Percentiles rank a stretch among this genome's conserved stretches.
These are phyloP conservation scores for Vararia minispora DNA, from an alignment of 768 basidiomycete genomes.

Conservation along the genomic window DNA sequence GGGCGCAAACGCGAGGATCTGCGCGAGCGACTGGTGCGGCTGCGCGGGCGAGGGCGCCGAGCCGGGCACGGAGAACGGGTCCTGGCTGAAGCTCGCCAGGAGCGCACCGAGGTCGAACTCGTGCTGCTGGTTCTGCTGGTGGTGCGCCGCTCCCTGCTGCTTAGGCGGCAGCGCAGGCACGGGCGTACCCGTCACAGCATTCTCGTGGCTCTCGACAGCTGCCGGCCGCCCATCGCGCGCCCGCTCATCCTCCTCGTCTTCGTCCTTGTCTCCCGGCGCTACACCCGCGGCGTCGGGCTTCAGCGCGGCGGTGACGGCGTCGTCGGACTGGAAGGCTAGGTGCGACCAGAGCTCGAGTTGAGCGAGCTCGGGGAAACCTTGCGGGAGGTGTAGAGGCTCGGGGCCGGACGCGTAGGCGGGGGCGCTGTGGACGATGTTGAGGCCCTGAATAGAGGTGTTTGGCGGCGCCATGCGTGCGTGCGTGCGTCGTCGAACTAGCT, in stretches of 20 bases:
- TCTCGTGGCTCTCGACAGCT: conserved; percentile 45
- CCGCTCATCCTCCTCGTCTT: conserved; percentile 25
- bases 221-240: conserved; percentile 18
- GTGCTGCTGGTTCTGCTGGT: conserved; percentile 22
- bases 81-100: conserved; percentile 28
- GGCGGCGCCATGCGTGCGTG: conserved; percentile 63
- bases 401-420: conserved; percentile 30
- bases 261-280: conserved; percentile 17
- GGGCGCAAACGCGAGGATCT: conserved; percentile 54
- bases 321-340: conserved; percentile 69
- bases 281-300: conserved; percentile 22
- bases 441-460: conserved; percentile 64
- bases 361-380: conserved; percentile 69
- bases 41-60: conserved; percentile 21
- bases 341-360: conserved; percentile 82
- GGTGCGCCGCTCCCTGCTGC: conserved; percentile 29
- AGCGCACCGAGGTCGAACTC: conserved; percentile 32
- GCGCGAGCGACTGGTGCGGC: conserved; percentile 48
- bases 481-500: too few relatives aligned
- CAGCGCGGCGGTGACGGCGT: conserved; percentile 30
- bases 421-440: conserved; percentile 66
- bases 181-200: conserved; percentile 41
- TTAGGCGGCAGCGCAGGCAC: conserved; percentile 16
- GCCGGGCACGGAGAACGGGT: conserved; percentile 28
- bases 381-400: conserved; percentile 50